phyloP scores from a whole-genome alignment of 2,329 filamentous ascomycete genomes.

The Talaromyces verruculosus region DNA sequence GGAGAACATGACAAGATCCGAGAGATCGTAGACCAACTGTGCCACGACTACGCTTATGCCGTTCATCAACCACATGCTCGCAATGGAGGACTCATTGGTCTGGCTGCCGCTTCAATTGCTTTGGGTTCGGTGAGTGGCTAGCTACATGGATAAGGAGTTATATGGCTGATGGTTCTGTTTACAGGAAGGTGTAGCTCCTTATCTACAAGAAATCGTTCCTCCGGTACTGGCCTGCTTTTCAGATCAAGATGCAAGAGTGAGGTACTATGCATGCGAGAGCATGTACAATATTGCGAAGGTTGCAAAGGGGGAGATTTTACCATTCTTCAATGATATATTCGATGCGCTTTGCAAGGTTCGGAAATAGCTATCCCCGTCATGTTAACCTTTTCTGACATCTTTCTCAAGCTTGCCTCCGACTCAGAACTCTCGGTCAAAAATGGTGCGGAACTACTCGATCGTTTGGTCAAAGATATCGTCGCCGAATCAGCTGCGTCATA shows the following conservation, averaged over 20 bases:
- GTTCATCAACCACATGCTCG: constrained; percentile 94
- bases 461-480: constrained; percentile 93
- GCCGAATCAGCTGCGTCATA: constrained; percentile 94
- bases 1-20: constrained; percentile 79
- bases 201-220: constrained; percentile 90
- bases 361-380: not conserved
- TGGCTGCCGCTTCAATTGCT: constrained; percentile 94
- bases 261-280: constrained; percentile 98
- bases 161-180: constrained; percentile 24
- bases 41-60: constrained; percentile 95
- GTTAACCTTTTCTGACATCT: constrained; percentile 22
- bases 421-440: constrained; percentile 98
- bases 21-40: constrained; percentile 90
- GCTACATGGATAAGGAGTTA: constrained; percentile 19
- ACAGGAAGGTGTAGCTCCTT: constrained; percentile 78
- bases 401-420: constrained; percentile 80
- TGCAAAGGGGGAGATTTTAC: constrained; percentile 92
- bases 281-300: constrained; percentile 99
- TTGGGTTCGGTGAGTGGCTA: constrained; percentile 72
- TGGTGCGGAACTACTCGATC: constrained; percentile 89
- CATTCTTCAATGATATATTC: constrained; percentile 98
- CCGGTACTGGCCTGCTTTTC: constrained; percentile 96
- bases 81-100: constrained; percentile 92
- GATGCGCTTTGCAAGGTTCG: constrained; percentile 91
- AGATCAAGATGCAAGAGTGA: constrained; percentile 93